Percentiles rank a stretch among this genome's conserved stretches.
phyloP scores from a whole-genome alignment of 371 early-diverging fungal genomes.

The Rhizopus sp. region DNA sequence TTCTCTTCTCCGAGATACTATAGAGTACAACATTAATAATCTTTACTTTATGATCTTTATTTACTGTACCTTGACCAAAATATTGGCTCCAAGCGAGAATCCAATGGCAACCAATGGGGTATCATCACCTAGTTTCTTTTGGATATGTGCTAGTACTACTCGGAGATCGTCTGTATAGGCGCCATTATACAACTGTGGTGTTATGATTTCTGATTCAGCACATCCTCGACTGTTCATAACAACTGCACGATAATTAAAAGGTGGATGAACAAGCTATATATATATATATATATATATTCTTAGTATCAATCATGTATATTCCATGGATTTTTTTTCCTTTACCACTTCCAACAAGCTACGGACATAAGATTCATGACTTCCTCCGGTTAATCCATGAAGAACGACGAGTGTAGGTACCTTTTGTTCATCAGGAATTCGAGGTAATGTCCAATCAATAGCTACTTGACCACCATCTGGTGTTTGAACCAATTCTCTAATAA shows the following conservation, averaged over 20 bases:
- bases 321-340: constrained; percentile 9
- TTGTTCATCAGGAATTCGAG: constrained; percentile 45
- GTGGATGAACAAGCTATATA: constrained; percentile 40
- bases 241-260: constrained; percentile 70
- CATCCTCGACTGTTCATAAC: constrained; percentile 92
- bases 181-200: constrained; percentile 83
- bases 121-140: constrained; percentile 50
- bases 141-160: constrained; percentile 59
- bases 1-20: constrained; percentile 87
- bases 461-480: constrained; percentile 85
- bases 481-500: constrained; percentile 61
- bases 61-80: constrained; percentile 76
- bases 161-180: constrained; percentile 84
- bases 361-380: constrained; percentile 86
- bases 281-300: background rate
- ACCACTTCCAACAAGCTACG: constrained; percentile 69
- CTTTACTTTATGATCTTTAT: background rate
- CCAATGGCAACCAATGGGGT: constrained; percentile 81
- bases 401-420: constrained; percentile 74
- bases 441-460: constrained; percentile 86
- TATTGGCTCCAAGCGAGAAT: constrained; percentile 90
- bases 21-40: background rate
- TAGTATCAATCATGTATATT: background rate
- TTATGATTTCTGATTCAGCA: constrained; percentile 70
- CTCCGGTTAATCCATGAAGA: constrained; percentile 91